Conservation (phyloP, 2,329 filamentous ascomycete genomes). For the Blumeria hordei region DNA sequence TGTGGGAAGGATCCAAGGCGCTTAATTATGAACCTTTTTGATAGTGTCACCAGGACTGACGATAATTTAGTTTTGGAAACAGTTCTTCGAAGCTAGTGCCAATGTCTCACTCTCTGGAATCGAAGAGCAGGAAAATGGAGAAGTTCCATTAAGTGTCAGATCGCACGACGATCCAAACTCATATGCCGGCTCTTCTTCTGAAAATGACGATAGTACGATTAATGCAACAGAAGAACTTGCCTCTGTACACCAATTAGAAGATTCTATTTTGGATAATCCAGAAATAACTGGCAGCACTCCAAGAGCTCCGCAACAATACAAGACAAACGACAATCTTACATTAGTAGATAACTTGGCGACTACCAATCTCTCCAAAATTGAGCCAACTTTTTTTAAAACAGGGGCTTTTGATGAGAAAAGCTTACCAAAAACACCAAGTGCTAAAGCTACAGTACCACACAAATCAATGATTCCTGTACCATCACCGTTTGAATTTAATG, state of each 20-base stretch:
- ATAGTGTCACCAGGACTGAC: slow-evolving; percentile 3
- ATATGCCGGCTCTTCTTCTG: slow-evolving; percentile 19
- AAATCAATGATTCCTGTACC: slow-evolving; percentile 40
- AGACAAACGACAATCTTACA: slow-evolving; percentile 16
- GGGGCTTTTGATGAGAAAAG: slow-evolving; percentile 20
- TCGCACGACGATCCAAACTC: slow-evolving; percentile 14
- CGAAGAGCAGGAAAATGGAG: slow-evolving; percentile 50
- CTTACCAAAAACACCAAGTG: slow-evolving; percentile 14
- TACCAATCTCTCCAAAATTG: slow-evolving; percentile 34
- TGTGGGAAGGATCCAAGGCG: slow-evolving; percentile 94
- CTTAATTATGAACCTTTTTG: slow-evolving; percentile 1
- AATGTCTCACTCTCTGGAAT: slow-evolving; percentile 93
- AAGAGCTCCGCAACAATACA: slow-evolving; percentile 27
- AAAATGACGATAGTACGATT: slow-evolving; percentile 11
- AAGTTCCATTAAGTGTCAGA: slow-evolving; percentile 19
- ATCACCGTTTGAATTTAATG: slow-evolving; percentile 24
- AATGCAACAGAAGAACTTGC: slow-evolving; percentile 11
- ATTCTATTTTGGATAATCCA: slow-evolving; percentile 41
- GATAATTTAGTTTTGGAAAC: slow-evolving; percentile 72
- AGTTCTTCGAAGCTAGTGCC: slow-evolving; percentile 96
- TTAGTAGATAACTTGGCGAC: slow-evolving; percentile 43
- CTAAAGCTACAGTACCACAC: slow-evolving; percentile 27
- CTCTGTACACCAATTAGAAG: slow-evolving; percentile 21
- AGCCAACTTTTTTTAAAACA: slow-evolving; percentile 14
- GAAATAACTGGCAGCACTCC: slow-evolving; percentile 46